phyloP scores from a whole-genome alignment of 768 basidiomycete genomes.

The Amanita pallidorosea region DNA sequence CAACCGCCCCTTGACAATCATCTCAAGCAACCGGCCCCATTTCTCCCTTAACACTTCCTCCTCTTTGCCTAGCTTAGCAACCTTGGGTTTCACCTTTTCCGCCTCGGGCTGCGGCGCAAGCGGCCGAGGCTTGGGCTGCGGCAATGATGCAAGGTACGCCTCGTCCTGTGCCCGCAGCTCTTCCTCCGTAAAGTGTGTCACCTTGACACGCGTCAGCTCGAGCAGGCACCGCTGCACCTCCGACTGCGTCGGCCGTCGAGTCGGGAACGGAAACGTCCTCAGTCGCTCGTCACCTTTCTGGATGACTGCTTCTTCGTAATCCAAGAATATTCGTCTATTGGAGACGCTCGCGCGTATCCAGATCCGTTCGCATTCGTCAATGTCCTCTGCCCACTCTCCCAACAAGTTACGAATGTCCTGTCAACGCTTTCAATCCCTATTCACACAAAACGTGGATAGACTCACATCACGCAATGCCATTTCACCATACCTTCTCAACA shows the following conservation, averaged over 20 bases:
- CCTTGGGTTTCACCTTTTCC: constrained; percentile 30
- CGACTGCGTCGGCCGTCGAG: constrained; percentile 87
- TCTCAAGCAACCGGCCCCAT: constrained; percentile 80
- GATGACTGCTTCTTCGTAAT: constrained; percentile 75
- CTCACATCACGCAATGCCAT: constrained; percentile 81
- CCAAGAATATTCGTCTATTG: constrained; percentile 33
- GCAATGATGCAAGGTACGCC: constrained; percentile 79
- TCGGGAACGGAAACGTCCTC: constrained; percentile 92
- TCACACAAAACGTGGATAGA: constrained; percentile 1
- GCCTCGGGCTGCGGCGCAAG: constrained; percentile 31
- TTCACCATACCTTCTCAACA: constrained; percentile 90
- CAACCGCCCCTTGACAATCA: constrained; percentile 76
- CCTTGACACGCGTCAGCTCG: constrained; percentile 78
- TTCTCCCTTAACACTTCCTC: constrained; percentile 73
- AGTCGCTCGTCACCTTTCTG: constrained; percentile 73
- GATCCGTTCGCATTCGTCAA: constrained; percentile 77
- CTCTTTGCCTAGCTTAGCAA: constrained; percentile 60
- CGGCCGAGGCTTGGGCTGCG: constrained; percentile 52
- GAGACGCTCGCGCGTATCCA: constrained; percentile 86
- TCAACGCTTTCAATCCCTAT: background rate
- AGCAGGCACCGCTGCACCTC: constrained; percentile 80
- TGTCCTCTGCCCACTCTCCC: constrained; percentile 79
- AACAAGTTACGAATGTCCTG: constrained; percentile 86
- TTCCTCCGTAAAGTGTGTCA: constrained; percentile 80
- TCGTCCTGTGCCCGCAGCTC: constrained; percentile 80